phyloP scores from a whole-genome alignment of 305 asterid species.

The Fraxinus paxiana region DNA sequence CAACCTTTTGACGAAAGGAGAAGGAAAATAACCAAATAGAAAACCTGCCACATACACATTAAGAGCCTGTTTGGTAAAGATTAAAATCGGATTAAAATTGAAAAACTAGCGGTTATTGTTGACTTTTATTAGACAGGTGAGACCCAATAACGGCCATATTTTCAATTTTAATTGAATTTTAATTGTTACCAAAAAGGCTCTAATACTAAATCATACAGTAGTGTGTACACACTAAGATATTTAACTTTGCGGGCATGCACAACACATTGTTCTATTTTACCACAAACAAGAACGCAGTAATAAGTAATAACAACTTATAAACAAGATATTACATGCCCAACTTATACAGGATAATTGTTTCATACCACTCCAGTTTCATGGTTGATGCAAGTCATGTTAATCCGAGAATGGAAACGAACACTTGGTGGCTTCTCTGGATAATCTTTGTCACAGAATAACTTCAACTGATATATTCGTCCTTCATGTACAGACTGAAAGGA shows the following conservation, averaged over 20 bases:
- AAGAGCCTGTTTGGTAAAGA: too few relatives aligned
- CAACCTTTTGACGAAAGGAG: background rate
- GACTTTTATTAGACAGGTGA: too few relatives aligned
- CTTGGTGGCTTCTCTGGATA: slow-evolving; percentile 55
- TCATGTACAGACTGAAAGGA: slow-evolving; percentile 47
- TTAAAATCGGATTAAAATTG: too few relatives aligned
- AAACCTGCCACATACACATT: background rate
- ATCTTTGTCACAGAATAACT: slow-evolving; percentile 51
- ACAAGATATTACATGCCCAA: background rate
- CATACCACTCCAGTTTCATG: slow-evolving; percentile 51
- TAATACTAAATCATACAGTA: background rate
- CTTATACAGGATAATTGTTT: slow-evolving; percentile 13
- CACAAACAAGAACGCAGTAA: background rate
- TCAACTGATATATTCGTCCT: slow-evolving; percentile 50
- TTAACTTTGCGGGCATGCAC: background rate
- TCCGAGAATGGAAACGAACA: slow-evolving; percentile 50
- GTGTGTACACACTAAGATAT: background rate
- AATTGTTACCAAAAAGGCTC: too few relatives aligned
- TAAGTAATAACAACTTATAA: background rate
- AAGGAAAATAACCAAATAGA: background rate
- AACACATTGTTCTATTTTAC: background rate
- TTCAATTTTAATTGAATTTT: too few relatives aligned
- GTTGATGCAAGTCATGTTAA: slow-evolving; percentile 50
- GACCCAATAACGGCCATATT: too few relatives aligned
- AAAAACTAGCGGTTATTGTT: too few relatives aligned